A percentile compares a stretch with the other conserved stretches of the same genome.
phyloP scores from a whole-genome alignment of 2,329 filamentous ascomycete species.

The Exophiala xenobiotica region DNA sequence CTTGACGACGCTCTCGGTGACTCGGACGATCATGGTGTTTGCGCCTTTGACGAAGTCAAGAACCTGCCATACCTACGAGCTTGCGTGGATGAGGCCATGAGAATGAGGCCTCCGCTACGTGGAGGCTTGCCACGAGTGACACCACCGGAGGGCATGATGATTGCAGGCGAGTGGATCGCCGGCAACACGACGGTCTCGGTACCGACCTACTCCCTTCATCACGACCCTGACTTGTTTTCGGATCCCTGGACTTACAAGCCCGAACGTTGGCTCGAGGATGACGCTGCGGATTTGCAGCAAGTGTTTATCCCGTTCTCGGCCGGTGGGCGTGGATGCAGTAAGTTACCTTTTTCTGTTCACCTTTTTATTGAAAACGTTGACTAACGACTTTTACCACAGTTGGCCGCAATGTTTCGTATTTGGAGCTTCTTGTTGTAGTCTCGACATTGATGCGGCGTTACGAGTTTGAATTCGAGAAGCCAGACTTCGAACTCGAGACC shows the following conservation, averaged over 20 bases:
- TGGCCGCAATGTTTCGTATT: conserved; percentile 41
- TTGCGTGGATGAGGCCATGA: conserved; percentile 51
- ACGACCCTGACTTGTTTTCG: conserved; percentile 50
- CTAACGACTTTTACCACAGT: neutral
- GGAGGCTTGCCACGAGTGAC: conserved; percentile 7
- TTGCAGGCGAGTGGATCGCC: conserved; percentile 41
- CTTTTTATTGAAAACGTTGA: too few species aligned
- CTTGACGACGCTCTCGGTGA: conserved; percentile 40
- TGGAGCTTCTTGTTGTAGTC: conserved; percentile 48
- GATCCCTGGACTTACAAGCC: conserved; percentile 43
- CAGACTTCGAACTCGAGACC: conserved; percentile 32
- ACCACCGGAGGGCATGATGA: conserved; percentile 11
- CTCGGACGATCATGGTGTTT: conserved; percentile 39
- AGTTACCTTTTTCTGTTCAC: neutral
- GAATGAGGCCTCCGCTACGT: conserved; percentile 33
- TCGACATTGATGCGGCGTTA: conserved; percentile 45
- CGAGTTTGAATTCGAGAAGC: conserved; percentile 38
- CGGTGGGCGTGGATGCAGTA: conserved; percentile 42
- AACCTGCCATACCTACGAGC: conserved; percentile 52
- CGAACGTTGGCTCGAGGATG: conserved; percentile 45
- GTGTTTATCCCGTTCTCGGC: conserved; percentile 41
- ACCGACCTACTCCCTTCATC: conserved; percentile 56
- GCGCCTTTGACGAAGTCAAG: conserved; percentile 43
- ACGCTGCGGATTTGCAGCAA: conserved; percentile 16
- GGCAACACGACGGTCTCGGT: conserved; percentile 54